Evolutionary conservation across 1,284 basidiomycete species (phyloP).

Genomic region (Pascua sp.): DNA sequence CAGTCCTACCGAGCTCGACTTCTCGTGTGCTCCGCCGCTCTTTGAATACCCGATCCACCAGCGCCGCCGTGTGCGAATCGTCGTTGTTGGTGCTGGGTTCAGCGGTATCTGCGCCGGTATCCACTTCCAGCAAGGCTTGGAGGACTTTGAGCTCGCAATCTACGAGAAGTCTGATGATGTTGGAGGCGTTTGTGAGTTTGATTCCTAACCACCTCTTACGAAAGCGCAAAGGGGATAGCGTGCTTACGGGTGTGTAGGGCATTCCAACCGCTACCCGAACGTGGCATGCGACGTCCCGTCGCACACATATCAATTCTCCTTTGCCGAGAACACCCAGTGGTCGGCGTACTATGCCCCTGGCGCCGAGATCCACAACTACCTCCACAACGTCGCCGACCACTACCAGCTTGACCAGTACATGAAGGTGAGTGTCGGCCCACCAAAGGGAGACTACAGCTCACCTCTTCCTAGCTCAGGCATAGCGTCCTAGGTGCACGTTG

Average conservation of each 20-base stretch:
- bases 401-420: constrained; percentile 21
- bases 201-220: neutral
- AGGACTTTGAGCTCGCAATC: constrained; percentile 7
- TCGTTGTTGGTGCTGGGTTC: constrained; percentile 13
- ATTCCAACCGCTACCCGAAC: constrained; percentile 33
- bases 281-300: constrained; percentile 31
- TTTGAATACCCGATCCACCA: constrained; percentile 7
- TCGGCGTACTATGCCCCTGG: constrained; percentile 29
- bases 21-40: constrained; percentile 9
- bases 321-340: constrained; percentile 23
- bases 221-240: neutral
- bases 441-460: no score
- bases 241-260: constrained; percentile 10
- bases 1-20: no score
- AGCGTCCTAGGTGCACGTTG: constrained; percentile 28
- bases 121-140: constrained; percentile 7
- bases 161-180: constrained; percentile 14
- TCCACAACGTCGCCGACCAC: constrained; percentile 20
- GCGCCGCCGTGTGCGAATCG: constrained; percentile 2
- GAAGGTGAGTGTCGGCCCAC: no score
- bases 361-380: constrained; percentile 33
- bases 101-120: constrained; percentile 13
- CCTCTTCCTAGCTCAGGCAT: constrained; percentile 24
- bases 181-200: constrained; percentile 15
- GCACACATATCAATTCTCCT: constrained; percentile 28